Conservation (phyloP, 164 flowering plant species). For the Houttuynia cordata region DNA sequence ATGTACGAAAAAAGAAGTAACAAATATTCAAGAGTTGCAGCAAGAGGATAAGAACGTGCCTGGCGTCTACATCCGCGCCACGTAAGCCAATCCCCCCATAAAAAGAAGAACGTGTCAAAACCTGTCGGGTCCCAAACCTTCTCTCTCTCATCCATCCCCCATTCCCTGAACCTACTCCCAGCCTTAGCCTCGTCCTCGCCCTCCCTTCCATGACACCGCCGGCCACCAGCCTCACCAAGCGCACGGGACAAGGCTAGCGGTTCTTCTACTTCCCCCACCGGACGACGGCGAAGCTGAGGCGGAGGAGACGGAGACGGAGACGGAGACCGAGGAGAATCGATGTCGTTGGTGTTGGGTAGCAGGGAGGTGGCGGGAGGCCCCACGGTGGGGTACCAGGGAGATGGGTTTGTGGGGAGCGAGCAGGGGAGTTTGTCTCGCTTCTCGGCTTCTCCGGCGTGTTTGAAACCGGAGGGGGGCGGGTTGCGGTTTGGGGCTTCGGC, state of each 20-base stretch:
- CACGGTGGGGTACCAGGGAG: slow-evolving; percentile 18
- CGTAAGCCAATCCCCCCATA: background rate
- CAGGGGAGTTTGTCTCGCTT: background rate
- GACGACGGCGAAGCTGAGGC: background rate
- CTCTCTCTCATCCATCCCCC: background rate
- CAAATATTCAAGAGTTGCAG: too few species aligned
- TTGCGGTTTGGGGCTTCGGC: slow-evolving; percentile 1
- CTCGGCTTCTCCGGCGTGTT: background rate
- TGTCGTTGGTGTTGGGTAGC: slow-evolving; percentile 12
- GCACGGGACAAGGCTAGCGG: background rate
- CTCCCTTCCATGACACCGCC: background rate
- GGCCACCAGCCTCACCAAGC: background rate
- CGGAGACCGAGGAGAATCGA: background rate
- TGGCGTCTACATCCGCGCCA: background rate
- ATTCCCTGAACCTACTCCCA: background rate
- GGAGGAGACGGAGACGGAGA: background rate
- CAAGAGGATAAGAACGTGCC: background rate
- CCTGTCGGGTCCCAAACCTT: slow-evolving; percentile 1
- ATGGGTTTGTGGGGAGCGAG: slow-evolving; percentile 11
- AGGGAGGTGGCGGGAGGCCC: slow-evolving; percentile 38
- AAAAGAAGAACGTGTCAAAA: slow-evolving; percentile 1
- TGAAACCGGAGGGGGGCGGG: slow-evolving; percentile 2
- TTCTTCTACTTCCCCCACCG: background rate
- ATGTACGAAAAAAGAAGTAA: too few species aligned
- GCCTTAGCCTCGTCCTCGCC: background rate